Conservation (phyloP, 305 asterid species). For the Fraxinus dipetala region DNA sequence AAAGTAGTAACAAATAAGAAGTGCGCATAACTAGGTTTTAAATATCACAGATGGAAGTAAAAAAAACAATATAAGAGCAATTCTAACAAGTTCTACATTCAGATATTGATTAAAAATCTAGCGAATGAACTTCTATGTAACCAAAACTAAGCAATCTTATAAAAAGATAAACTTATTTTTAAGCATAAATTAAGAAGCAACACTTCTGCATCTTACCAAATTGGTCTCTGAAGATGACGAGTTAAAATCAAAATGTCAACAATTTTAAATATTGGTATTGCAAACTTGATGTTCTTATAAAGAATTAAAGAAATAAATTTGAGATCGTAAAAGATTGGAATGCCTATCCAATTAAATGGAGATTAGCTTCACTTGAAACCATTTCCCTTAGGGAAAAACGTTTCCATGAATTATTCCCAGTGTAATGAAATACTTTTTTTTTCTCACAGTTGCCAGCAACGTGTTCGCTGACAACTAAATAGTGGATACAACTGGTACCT, state of each 20-base stretch:
- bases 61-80: neutral
- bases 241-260: neutral
- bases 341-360: neutral
- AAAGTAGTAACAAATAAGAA: neutral
- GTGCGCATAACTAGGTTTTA: neutral
- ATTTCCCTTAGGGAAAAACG: neutral
- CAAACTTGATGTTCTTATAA: neutral
- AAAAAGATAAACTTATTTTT: neutral
- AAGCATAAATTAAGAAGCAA: neutral
- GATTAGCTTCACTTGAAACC: neutral
- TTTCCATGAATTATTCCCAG: neutral
- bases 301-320: neutral
- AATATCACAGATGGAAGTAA: neutral
- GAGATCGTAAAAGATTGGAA: neutral
- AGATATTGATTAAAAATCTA: neutral
- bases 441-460: neutral
- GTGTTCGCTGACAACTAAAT: neutral
- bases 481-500: constrained; percentile 43
- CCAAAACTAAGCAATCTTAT: neutral
- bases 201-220: neutral
- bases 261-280: neutral
- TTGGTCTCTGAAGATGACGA: neutral
- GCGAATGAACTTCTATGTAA: neutral
- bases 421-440: neutral
- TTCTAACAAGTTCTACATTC: neutral